Evolutionary conservation across 768 basidiomycete genomes (phyloP).

Genomic region (Porpolomopsis calyptriformis): DNA sequence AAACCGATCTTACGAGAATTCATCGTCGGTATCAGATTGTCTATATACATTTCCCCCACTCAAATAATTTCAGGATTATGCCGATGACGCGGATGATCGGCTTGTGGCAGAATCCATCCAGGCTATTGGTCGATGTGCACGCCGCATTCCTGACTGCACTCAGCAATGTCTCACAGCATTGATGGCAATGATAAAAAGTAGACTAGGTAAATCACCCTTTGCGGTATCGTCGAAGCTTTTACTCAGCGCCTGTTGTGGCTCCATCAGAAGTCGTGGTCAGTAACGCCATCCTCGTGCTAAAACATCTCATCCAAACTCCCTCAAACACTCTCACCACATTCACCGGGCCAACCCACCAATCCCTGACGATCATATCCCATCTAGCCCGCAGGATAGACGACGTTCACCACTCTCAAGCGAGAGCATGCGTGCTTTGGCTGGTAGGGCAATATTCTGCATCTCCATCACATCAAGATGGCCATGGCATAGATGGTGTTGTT

Average conservation of each 20-base stretch:
- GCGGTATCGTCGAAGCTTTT: neutral
- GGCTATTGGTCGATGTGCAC: constrained; percentile 71
- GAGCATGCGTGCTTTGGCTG: constrained; percentile 86
- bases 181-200: constrained; percentile 69
- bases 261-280: constrained; percentile 61
- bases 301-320: constrained; percentile 69
- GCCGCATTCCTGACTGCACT: constrained; percentile 53
- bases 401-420: constrained; percentile 68
- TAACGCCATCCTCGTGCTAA: constrained; percentile 75
- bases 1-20: constrained; percentile 71
- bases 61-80: constrained; percentile 51
- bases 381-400: constrained; percentile 71
- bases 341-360: constrained; percentile 25
- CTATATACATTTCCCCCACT: neutral
- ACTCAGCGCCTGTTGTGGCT: neutral
- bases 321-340: constrained; percentile 27
- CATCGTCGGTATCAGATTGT: constrained; percentile 44
- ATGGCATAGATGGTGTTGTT: constrained; percentile 45
- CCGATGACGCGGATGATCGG: constrained; percentile 63
- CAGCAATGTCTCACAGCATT: constrained; percentile 67
- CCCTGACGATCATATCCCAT: constrained; percentile 62
- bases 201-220: constrained; percentile 43
- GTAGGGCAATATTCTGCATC: constrained; percentile 76
- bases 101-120: constrained; percentile 65
- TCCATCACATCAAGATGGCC: constrained; percentile 15